Percentiles rank a stretch among this genome's conserved stretches.
Conservation (phyloP, 2,329 filamentous ascomycete species). For the Botrytis galanthina region DNA sequence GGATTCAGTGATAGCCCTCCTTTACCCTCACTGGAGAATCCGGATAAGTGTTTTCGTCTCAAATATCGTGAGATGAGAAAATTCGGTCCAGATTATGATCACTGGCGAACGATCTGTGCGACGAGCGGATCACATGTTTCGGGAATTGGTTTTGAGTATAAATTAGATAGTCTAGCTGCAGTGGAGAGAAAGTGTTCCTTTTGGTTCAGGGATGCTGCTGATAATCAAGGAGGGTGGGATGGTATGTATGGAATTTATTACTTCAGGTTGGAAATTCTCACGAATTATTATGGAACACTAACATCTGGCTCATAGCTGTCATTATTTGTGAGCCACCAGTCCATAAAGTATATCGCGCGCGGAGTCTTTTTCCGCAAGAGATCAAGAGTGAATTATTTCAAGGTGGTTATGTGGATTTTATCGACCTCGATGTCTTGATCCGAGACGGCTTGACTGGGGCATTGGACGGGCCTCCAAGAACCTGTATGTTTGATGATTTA, state of each 20-base stretch:
- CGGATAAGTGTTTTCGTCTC: slow-evolving; percentile 18
- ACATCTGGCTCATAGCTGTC: not conserved
- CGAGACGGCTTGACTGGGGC: not conserved
- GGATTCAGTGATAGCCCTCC: slow-evolving; percentile 2
- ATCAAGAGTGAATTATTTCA: slow-evolving; percentile 8
- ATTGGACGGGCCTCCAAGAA: slow-evolving; percentile 16
- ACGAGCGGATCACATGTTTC: slow-evolving; percentile 18
- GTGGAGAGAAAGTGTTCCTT: slow-evolving; percentile 15
- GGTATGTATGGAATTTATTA: not conserved
- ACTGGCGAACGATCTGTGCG: slow-evolving; percentile 19
- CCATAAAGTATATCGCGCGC: not conserved
- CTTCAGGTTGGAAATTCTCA: not conserved
- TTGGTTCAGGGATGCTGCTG: not conserved
- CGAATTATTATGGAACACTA: not conserved
- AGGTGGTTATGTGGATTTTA: slow-evolving; percentile 7
- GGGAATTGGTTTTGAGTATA: slow-evolving; percentile 16
- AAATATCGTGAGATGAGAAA: slow-evolving; percentile 23
- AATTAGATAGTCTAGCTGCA: not conserved
- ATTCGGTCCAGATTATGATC: slow-evolving; percentile 15
- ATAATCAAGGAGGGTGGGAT: not conserved
- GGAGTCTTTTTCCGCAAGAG: not conserved
- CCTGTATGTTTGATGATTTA: slow-evolving; percentile 23
- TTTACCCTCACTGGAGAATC: slow-evolving; percentile 14
- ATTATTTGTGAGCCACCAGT: slow-evolving; percentile 9
- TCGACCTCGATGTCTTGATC: not conserved